Base-by-base conservation (phyloP, 2,329 filamentous ascomycete species). In the Claviceps purpurea region DNA sequence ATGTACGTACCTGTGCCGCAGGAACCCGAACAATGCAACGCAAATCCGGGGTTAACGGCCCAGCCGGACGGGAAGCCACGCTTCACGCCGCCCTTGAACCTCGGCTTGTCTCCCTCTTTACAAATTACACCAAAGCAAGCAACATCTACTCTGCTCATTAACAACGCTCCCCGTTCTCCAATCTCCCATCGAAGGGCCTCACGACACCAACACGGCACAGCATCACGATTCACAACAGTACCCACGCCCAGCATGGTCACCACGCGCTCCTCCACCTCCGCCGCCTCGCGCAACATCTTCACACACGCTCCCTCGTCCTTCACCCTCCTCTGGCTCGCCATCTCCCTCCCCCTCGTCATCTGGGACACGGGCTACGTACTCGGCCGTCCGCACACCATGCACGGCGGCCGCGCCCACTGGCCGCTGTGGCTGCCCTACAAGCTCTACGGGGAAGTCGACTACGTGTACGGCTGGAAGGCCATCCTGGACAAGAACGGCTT, bases 331-430 rank as follows among this genome's bases (percentile, higher is more conserved):
- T 95, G 89, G 89, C 74, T 95, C 26, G 68, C 75, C 54, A 57
- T 91, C 55, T 89, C 86, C 20, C 70, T 93, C 16, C 87, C 87
- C 1, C 76, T 94, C 55, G 87, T 95, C 48, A 62, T 79, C 49
- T 95, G 89, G 89, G 89, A 95, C 70, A 79, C 78, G 34, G 72
- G 73, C 53, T 95, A 95, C 70, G 81, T 95, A 41, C 73, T 95
- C 47, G 71, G 87, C 51, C 86, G 89, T 20, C 89, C 89, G 34
- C 79, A 84, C 66, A 86, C 82, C 53, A 93, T 95, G 86, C 80
- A 83, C 0, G 87, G 87, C 58, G 89, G 89, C 16, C 69, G 67
- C 47, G 71, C 85, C 50, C 87, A 94, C 70, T 73, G 70, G 70
- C 85, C 86, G 1, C 60, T 95, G 43, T 95, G 80, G 77, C 71